phyloP scores from a whole-genome alignment of 2,329 filamentous ascomycete genomes.

The Fusarium nygamai region DNA sequence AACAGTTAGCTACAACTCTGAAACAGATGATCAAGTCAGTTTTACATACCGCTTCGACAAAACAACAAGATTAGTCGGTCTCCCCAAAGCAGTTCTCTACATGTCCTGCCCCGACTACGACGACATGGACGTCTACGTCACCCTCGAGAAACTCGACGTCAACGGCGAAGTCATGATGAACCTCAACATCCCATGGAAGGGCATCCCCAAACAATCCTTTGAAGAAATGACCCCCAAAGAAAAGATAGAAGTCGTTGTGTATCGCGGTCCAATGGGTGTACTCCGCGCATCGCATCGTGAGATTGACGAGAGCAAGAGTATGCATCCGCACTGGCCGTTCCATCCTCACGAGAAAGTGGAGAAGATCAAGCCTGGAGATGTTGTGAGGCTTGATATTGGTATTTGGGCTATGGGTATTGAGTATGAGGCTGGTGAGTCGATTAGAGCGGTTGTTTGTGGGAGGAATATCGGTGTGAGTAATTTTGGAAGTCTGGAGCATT shows the following conservation, averaged over 20 bases:
- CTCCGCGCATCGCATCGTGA: constrained; percentile 4
- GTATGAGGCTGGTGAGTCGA: constrained; percentile 2
- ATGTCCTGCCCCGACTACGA: constrained; percentile 1
- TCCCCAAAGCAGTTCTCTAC: constrained; percentile 4
- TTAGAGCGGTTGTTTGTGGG: neutral
- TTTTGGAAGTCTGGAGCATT: constrained; percentile 13
- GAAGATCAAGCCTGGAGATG: neutral
- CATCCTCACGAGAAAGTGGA: constrained; percentile 7
- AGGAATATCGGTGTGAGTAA: constrained; percentile 7
- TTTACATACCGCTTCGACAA: neutral
- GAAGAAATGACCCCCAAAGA: neutral
- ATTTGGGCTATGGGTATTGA: constrained; percentile 21
- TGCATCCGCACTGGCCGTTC: constrained; percentile 17
- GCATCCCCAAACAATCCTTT: neutral
- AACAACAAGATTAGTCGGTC: constrained; percentile 7
- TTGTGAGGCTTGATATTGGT: neutral
- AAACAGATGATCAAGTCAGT: neutral
- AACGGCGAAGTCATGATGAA: constrained; percentile 7
- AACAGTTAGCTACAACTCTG: neutral
- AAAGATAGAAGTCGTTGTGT: constrained; percentile 3
- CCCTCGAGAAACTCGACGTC: neutral
- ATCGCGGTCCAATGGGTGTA: constrained; percentile 7
- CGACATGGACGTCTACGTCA: constrained; percentile 11
- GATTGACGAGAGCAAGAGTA: constrained; percentile 13
- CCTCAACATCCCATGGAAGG: constrained; percentile 8